Conservation (phyloP, 2,329 filamentous ascomycete genomes). For the Trichoderma sp. region DNA sequence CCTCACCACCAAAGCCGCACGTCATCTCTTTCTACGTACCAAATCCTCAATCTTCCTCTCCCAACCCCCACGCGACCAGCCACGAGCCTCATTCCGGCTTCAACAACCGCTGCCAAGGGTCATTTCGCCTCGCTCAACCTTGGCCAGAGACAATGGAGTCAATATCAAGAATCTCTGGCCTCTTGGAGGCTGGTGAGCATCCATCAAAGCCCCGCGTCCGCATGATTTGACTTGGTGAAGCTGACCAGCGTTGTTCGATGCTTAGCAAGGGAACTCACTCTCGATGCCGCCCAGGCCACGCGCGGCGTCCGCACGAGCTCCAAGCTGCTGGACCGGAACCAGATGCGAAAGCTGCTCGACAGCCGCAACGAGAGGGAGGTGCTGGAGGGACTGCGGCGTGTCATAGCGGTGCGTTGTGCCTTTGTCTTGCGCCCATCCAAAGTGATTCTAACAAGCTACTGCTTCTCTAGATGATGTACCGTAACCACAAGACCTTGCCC, state of each 20-base stretch:
- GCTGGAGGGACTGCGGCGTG: conserved; percentile 82
- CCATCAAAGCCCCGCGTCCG: conserved; percentile 21
- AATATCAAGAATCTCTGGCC: conserved; percentile 85
- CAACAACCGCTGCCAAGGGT: conserved; percentile 3
- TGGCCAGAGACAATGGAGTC: conserved; percentile 71
- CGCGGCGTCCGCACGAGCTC: conserved; percentile 61
- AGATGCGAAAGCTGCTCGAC: conserved; percentile 93
- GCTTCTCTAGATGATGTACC: conserved; percentile 80
- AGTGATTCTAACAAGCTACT: not conserved
- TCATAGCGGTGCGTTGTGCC: conserved; percentile 69
- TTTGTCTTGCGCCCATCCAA: not conserved
- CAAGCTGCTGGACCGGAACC: conserved; percentile 68
- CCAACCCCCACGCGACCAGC: conserved; percentile 8
- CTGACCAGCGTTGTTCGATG: conserved; percentile 1
- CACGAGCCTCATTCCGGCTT: conserved; percentile 7
- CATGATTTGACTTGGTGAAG: not conserved
- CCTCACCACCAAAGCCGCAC: conserved; percentile 10
- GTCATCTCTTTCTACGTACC: conserved; percentile 13
- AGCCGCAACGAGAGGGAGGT: conserved; percentile 91
- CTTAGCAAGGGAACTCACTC: conserved; percentile 88
- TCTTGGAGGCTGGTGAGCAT: conserved; percentile 83
- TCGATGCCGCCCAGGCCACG: conserved; percentile 92
- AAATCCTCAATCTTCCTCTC: not conserved
- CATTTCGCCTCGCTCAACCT: conserved; percentile 20
- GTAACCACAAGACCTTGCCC: conserved; percentile 78